Conservation (phyloP, 768 basidiomycete species). For the Leccinum longicurvipes region DNA sequence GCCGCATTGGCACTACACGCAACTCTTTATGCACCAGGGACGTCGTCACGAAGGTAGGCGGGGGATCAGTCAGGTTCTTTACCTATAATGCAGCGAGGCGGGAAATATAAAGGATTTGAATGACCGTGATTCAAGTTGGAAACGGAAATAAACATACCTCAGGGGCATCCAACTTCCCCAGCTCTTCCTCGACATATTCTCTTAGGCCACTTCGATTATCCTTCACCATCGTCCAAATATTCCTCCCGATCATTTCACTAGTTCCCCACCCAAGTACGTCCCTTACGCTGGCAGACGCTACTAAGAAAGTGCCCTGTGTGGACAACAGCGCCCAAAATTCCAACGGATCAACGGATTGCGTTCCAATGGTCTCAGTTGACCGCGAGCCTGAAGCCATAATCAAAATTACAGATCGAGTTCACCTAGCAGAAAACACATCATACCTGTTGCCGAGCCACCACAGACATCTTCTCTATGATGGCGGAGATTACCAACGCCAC, state of each 20-base stretch:
- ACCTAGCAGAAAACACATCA: not conserved
- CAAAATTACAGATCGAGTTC: not conserved
- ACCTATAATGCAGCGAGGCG: not conserved
- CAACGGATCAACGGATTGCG: constrained; percentile 5
- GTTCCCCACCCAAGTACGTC: constrained; percentile 66
- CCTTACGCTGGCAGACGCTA: constrained; percentile 46
- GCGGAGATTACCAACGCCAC: constrained; percentile 28
- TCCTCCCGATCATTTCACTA: constrained; percentile 51
- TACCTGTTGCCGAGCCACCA: constrained; percentile 22
- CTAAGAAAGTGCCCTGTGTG: constrained; percentile 45
- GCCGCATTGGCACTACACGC: constrained; percentile 26
- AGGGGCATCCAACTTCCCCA: constrained; percentile 19
- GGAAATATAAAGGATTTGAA: not conserved
- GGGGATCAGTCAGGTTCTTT: constrained; percentile 11
- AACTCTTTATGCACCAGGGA: constrained; percentile 41
- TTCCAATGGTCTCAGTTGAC: not conserved
- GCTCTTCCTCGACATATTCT: constrained; percentile 26
- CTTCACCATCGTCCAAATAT: constrained; percentile 38
- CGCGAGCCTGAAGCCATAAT: constrained; percentile 6
- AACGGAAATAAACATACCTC: constrained; percentile 13
- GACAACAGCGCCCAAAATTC: constrained; percentile 57
- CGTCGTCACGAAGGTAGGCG: constrained; percentile 20
- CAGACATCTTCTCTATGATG: not conserved
- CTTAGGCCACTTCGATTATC: constrained; percentile 17
- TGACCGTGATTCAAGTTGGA: not conserved